Base-by-base conservation (phyloP, 495 filamentous ascomycete genomes). In the Podospora australis region DNA sequence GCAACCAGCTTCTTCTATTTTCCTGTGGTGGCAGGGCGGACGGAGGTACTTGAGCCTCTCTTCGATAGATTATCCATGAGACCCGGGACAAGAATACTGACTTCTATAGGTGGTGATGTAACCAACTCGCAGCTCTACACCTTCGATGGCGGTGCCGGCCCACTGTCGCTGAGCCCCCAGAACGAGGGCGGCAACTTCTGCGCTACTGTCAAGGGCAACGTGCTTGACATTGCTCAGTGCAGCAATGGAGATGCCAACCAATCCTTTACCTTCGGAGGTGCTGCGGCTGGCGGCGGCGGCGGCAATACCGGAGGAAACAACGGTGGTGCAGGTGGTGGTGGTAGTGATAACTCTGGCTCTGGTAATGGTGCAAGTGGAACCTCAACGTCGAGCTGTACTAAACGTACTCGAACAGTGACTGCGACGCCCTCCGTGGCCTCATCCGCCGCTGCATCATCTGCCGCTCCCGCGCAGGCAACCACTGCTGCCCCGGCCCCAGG, bases 21-120 rank as follows among this genome's bases (percentile, higher is more conserved):
- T 74, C 73, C 13, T 80, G 77, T 44, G 77, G 75, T 32, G 77
- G 77, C 1, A 62, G 75, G n/a, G 77, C 74, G 11, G 77, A 75
- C 45, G 77, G 76, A 38, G 62, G 68, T 62, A 48, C 38, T 59
- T n/a, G n/a, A n/a, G n/a, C n/a, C n/a, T n/a, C n/a, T n/a, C n/a
- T n/a, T n/a, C n/a, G n/a, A n/a, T n/a, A n/a, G n/a, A n/a, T n/a
- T n/a, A n/a, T n/a, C n/a, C n/a, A n/a, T n/a, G n/a, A n/a, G n/a
- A n/a, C n/a, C n/a, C n/a, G n/a, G n/a, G n/a, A n/a, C 19, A 16
- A 36, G 25, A 6, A 26, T 42, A 38, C 50, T 64, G 39, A 60
- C 42, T 7, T 13, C 26, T 13, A 8, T 30, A 67, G 68, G 70
- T 14, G 75, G 75, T 17, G 54, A 55, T 16, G 71, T 75, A 2